Base-by-base conservation (phyloP, 305 asterid species). In the Euphrasia arctica region DNA sequence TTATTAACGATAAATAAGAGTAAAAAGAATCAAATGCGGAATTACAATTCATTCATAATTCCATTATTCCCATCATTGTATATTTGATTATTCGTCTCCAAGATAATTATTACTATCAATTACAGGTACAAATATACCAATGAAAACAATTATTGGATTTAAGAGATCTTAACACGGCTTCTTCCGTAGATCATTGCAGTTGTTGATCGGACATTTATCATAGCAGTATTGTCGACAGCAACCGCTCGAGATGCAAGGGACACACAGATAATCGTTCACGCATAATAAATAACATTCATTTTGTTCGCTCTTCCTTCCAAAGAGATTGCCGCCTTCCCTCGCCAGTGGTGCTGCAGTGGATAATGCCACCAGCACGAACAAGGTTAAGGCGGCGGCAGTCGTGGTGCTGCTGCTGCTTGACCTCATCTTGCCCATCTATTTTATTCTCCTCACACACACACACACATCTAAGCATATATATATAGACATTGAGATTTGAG, bases 221-320 rank as follows among this genome's bases (percentile, higher is more conserved):
- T 0, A 22, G 58, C 58, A 54, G 7, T 39, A 60, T 9, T 10
- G 13, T 41, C 22, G 34, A 10, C 64, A 60, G 64, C 64, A 60
- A 60, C 10, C 22, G 64, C 12, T 9, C 64, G 22, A 15, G 10
- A 22, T 41, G 64, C 64, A 62, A 27, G 28, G 41, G 41, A 34
- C n/a, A 56, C 66, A 62, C 41, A 62, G 6, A 22, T 43, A 3
- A 6, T 25, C 56, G 11, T 45, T 25, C 0, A 25, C 31, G 66
- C 66, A 62, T 41, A 62, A n/a, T 41, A 62, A 29, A 47, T 11
- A 62, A 55, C 66, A 62, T 28, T 62, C 66, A 8, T 45, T n/a
- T 62, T 22, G 48, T 47, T 62, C 56, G 28, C 28, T 41, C 41
- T 62, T 59, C 51, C 6, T 4, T 2, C 8, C n/a, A 45, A 29